These are phyloP conservation scores for Fusarium scirpi DNA, from an alignment of 2,329 filamentous ascomycete genomes.

Conservation along the genomic window DNA sequence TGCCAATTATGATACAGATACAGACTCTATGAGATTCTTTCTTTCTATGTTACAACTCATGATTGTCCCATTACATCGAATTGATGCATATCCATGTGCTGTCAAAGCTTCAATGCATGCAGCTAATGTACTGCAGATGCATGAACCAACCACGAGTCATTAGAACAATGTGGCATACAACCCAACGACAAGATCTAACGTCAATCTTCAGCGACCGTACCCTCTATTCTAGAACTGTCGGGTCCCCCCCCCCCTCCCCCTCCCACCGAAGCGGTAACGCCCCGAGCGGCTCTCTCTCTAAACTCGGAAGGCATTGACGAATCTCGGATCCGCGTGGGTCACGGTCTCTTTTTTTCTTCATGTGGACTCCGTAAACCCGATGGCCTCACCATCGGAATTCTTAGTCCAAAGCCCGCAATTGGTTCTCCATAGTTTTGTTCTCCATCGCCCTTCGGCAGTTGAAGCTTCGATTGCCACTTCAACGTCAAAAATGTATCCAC, in stretches of 20 bases:
- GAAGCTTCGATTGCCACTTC: conserved; percentile 9
- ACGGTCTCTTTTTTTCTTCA: neutral
- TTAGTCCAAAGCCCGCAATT: conserved; percentile 31
- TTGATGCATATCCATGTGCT: neutral
- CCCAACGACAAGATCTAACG: conserved; percentile 2
- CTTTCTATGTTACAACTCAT: neutral
- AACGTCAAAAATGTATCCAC: conserved; percentile 27
- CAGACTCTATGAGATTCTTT: neutral
- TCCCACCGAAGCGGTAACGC: conserved; percentile 1
- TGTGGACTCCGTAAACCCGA: neutral
- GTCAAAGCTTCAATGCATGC: neutral
- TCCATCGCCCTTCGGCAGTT: conserved; percentile 15
- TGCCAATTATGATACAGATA: neutral
- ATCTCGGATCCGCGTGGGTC: conserved; percentile 28
- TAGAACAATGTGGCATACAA: neutral
- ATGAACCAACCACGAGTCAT: conserved; percentile 19
- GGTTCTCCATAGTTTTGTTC: neutral
- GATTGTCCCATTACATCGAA: neutral
- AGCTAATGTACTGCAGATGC: neutral
- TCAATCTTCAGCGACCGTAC: neutral
- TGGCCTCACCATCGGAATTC: conserved; percentile 28
- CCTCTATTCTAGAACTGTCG: no score
- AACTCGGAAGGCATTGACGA: conserved; percentile 20
- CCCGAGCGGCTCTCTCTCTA: conserved; percentile 10
- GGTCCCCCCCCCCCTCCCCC: neutral